Base-by-base conservation (phyloP, 78 protist species). In the Cavenderia fasciculata region DNA sequence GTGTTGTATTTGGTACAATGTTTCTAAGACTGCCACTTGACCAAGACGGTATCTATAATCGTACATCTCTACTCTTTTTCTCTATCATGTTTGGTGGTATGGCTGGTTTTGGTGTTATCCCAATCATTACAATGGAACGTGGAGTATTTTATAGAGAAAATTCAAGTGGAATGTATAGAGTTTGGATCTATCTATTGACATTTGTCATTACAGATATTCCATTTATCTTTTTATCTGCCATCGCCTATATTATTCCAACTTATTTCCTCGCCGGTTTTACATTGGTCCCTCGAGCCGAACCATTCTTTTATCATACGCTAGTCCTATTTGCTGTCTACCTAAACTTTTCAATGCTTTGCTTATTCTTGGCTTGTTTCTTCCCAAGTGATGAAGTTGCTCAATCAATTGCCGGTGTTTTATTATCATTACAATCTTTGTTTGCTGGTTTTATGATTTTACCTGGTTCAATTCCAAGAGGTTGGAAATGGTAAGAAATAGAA, bases 81-180 rank as follows among this genome's bases (percentile, higher is more conserved):
- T 51, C 66, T 6, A 27, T 82, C 10, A 62, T 71, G 85, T 88
- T 88, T 62, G 86, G 74, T 65, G 79, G 87, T 72, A 77, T 88
- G 84, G 38, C 86, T 31, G 94, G 89, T 62, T 69, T 88, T 62
- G 56, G 77, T 29, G 33, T 71, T 10, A 69, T 88, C 21, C 94
- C 94, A 56, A 51, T 74, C 23, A 69, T 76, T 3, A 72, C 49
- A 18, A 46, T 40, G 59, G 94, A 76, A 66, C 73, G 94, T 40
- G 94, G 85, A 51, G 94, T 92, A 7, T 92, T 84, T 68, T 73
- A 73, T 44, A 74, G 87, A 27, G 95, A 92, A 34, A 70, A 77
- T 51, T 52, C 84, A 14, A 34, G 77, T 40, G 86, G 88, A 2
- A 75, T 75, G 88, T 92, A 92, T 18, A 41, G 84, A 11, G 65